These are phyloP conservation scores for Acanthamoeba rhysodes DNA, from an alignment of 208 protist species.

Conservation along the genomic window DNA sequence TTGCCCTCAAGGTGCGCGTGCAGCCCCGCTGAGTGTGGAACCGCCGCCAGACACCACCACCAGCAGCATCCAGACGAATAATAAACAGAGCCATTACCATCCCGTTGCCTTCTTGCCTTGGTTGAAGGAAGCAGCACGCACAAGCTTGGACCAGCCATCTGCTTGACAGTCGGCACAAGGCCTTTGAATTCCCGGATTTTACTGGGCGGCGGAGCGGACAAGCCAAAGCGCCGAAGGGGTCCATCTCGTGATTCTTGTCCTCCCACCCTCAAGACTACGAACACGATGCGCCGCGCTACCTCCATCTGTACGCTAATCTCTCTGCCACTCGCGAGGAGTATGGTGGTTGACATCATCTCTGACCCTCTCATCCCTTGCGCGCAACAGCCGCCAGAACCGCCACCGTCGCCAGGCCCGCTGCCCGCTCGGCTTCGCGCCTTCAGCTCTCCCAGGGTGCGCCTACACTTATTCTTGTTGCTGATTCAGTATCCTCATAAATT, in stretches of 20 bases:
- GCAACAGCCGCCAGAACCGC: background rate
- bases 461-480: too few species aligned
- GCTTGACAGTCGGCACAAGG: too few species aligned
- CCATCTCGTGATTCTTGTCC: background rate
- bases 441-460: slow-evolving; percentile 20
- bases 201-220: background rate
- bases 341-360: background rate
- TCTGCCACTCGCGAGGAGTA: background rate
- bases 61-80: background rate
- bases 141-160: too few species aligned
- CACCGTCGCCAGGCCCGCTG: slow-evolving; percentile 24
- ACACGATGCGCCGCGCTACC: slow-evolving; percentile 6
- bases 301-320: background rate
- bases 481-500: too few species aligned
- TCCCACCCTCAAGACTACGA: background rate
- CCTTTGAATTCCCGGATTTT: background rate
- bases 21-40: background rate
- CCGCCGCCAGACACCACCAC: too few species aligned
- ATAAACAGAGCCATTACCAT: background rate
- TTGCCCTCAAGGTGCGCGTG: slow-evolving; percentile 11
- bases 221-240: too few species aligned
- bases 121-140: too few species aligned
- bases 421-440: slow-evolving; percentile 2
- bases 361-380: background rate
- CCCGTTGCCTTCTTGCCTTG: too few species aligned